Percentiles rank a stretch among this genome's conserved stretches.
These are phyloP conservation scores for Xylaria sp. DNA, from an alignment of 2,329 filamentous ascomycete species.

Conservation along the genomic window DNA sequence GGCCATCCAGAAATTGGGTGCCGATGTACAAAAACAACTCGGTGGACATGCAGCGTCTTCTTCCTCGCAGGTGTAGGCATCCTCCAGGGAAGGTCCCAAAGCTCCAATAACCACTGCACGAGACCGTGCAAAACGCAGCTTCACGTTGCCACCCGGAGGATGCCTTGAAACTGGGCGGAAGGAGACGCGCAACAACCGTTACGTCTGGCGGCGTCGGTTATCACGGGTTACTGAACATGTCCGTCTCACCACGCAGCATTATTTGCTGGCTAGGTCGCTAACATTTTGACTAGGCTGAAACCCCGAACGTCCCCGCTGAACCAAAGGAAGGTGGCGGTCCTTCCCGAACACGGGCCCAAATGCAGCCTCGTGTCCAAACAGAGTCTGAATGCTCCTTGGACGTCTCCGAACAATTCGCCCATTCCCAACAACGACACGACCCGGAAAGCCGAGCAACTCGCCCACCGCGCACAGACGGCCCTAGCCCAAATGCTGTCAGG, in stretches of 20 bases:
- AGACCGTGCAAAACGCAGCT: too few relatives aligned
- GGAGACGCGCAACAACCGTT: conserved; percentile 3
- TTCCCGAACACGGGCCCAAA: conserved; percentile 41
- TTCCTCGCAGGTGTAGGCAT: too few relatives aligned
- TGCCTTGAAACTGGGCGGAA: too few relatives aligned
- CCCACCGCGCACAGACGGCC: conserved; percentile 7
- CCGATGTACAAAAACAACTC: too few relatives aligned
- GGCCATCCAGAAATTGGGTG: background rate
- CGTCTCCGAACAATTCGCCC: conserved; percentile 8
- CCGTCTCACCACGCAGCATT: background rate
- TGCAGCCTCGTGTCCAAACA: conserved; percentile 58
- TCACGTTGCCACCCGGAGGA: too few relatives aligned
- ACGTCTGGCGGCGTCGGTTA: too few relatives aligned
- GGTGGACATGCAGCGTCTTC: too few relatives aligned
- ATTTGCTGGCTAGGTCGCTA: background rate
- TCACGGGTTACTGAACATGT: too few relatives aligned
- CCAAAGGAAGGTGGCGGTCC: conserved; percentile 7
- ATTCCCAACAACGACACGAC: conserved; percentile 31
- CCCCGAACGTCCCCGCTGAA: background rate
- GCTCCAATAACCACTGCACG: too few relatives aligned
- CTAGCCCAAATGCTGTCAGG: conserved; percentile 24
- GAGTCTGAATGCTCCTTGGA: conserved; percentile 52
- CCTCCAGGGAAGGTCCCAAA: too few relatives aligned
- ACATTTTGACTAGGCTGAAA: conserved; percentile 6
- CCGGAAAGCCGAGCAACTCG: conserved; percentile 38